phyloP scores from a whole-genome alignment of 1,284 basidiomycete genomes.

The Ganoderma sp. region DNA sequence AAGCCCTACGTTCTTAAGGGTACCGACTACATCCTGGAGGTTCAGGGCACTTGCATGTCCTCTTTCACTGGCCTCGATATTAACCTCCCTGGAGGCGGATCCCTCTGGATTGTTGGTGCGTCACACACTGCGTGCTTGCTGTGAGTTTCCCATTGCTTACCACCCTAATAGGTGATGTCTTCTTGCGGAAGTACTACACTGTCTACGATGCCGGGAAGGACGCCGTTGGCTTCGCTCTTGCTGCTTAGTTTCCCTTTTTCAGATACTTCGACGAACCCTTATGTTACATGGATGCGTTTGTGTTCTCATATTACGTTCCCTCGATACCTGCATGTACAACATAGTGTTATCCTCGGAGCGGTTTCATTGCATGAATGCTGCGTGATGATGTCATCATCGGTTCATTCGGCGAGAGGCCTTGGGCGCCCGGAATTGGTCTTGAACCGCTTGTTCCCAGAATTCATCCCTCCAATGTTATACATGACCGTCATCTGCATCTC shows the following conservation, averaged over 20 bases:
- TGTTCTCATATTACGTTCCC: conserved; percentile 11
- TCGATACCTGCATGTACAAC: conserved; percentile 32
- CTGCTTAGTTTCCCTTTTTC: conserved; percentile 11
- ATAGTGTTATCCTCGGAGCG: conserved; percentile 16
- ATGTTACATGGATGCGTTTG: conserved; percentile 9
- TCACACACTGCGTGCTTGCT: conserved; percentile 20
- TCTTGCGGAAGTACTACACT: conserved; percentile 91
- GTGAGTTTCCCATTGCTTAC: conserved; percentile 16
- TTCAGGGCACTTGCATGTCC: conserved; percentile 92
- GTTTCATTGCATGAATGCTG: not conserved
- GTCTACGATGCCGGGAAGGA: conserved; percentile 89
- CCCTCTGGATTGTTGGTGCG: conserved; percentile 93
- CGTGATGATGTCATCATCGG: conserved; percentile 18
- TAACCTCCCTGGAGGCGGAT: conserved; percentile 85
- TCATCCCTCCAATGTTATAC: not conserved
- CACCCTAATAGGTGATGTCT: conserved; percentile 69
- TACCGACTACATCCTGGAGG: conserved; percentile 88
- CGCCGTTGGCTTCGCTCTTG: conserved; percentile 85
- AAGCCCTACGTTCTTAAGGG: conserved; percentile 83
- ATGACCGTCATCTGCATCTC: not conserved
- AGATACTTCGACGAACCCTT: conserved; percentile 9
- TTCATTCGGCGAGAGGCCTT: not conserved
- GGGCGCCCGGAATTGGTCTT: conserved; percentile 9
- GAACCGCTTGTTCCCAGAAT: not conserved
- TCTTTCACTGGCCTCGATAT: conserved; percentile 94